Evolutionary conservation across 345 rosid species (phyloP), one percentile per base, ranked within the genome.

Genomic region (Hypericum androsaemum): DNA sequence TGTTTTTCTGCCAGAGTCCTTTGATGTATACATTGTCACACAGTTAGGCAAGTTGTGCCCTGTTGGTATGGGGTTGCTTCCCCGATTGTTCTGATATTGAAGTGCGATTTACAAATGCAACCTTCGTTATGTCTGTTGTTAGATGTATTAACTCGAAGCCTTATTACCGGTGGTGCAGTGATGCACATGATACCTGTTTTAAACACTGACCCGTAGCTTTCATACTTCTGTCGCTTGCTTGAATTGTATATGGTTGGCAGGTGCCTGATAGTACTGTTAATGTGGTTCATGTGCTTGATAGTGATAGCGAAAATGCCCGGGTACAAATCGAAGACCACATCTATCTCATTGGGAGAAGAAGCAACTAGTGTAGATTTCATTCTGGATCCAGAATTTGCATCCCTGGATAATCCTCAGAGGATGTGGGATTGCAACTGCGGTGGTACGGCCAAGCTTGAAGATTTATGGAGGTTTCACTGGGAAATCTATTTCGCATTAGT

Each of bases 291-390:
- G 47, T 15, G 74, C 78, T 22, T 22, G 32, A 22, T 22, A 92
- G 97, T 88, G 51, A 57, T 63, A 64, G 94, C 88, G 56, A 63
- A 61, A 0, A 69, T 79, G 69, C 82, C 86, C 6, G 89, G 95
- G 44, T 86, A 83, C 80, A 80, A 76, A 68, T 67, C 81, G 7
- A 83, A 81, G 70, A 64, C 73, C 54, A 81, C 95, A 12, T 48
- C 14, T 17, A 73, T 92, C 56, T 81, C 74, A 74, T 65, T 83
- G 62, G 94, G 80, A 55, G 87, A 80, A 44, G 68, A 63, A 38
- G 86, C 89, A 8, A 76, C 63, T 46, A 73, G 65, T 5, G 51
- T 78, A 22, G 95, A 88, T 71, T 92, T 92, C 47, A 75, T 88
- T 67, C 94, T 92, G 12, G 86, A 83, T 51, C 90, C 94, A 10